A percentile compares a stretch with the other conserved stretches of the same genome.
Conservation (phyloP, 352 stramenopile genomes). For the Globisporangium viniferum region DNA sequence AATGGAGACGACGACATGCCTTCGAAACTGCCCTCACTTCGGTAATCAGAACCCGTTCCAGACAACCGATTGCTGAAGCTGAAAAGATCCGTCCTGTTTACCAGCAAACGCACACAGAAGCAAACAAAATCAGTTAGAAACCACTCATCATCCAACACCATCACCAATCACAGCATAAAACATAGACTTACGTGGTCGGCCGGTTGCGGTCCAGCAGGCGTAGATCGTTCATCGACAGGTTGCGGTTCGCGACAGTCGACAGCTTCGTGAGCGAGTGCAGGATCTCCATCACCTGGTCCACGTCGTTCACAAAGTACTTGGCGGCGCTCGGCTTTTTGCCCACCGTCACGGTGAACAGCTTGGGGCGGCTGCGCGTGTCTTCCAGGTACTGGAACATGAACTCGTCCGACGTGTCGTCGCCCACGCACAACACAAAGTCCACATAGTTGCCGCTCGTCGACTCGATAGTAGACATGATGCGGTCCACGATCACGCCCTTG, state of each 20-base stretch:
- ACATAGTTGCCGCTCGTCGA: slow-evolving; percentile 70
- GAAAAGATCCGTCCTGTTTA: slow-evolving; percentile 28
- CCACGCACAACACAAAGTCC: slow-evolving; percentile 97
- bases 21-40: slow-evolving; percentile 49
- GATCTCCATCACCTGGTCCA: slow-evolving; percentile 95
- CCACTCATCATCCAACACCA: not conserved
- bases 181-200: slow-evolving; percentile 36
- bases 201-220: slow-evolving; percentile 61
- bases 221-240: slow-evolving; percentile 85
- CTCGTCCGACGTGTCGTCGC: slow-evolving; percentile 98
- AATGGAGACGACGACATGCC: slow-evolving; percentile 38
- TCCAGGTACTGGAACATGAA: slow-evolving; percentile 95
- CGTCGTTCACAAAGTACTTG: slow-evolving; percentile 97
- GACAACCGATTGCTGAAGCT: slow-evolving; percentile 23
- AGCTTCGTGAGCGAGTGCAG: slow-evolving; percentile 86
- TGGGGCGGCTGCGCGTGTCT: slow-evolving; percentile 54
- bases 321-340: slow-evolving; percentile 98
- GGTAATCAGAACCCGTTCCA: slow-evolving; percentile 31
- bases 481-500: slow-evolving; percentile 97
- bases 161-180: not conserved
- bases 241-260: slow-evolving; percentile 77
- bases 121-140: not conserved
- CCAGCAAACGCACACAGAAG: not conserved
- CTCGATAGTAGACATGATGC: slow-evolving; percentile 92
- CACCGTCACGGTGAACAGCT: slow-evolving; percentile 95